These are phyloP conservation scores for Colletotrichum cereale DNA, from an alignment of 2,329 filamentous ascomycete genomes.

Conservation along the genomic window DNA sequence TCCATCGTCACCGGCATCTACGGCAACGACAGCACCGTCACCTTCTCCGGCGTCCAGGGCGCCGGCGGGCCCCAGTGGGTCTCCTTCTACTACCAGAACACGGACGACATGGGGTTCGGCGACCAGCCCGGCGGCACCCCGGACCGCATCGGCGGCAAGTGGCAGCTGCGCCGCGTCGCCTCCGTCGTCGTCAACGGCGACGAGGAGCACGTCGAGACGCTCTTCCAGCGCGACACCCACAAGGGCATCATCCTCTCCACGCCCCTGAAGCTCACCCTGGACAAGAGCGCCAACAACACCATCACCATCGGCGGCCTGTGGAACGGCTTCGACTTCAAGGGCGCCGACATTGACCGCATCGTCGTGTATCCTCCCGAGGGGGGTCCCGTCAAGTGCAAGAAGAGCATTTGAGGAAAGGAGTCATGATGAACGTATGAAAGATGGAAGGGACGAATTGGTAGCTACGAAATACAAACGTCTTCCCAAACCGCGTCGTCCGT, in stretches of 20 bases:
- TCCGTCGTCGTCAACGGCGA: slow-evolving; percentile 70
- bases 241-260: slow-evolving; percentile 72
- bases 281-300: slow-evolving; percentile 63
- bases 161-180: slow-evolving; percentile 70
- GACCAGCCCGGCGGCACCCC: slow-evolving; percentile 67
- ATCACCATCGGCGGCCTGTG: slow-evolving; percentile 69
- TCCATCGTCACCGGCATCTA: slow-evolving; percentile 64
- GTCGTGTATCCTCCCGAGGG: slow-evolving; percentile 70
- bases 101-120: slow-evolving; percentile 71
- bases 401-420: neutral
- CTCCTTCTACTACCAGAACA: slow-evolving; percentile 70
- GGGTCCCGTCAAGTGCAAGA: slow-evolving; percentile 21
- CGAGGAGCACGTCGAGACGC: slow-evolving; percentile 56
- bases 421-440: slow-evolving; percentile 21
- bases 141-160: slow-evolving; percentile 70
- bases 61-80: slow-evolving; percentile 65
- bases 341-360: slow-evolving; percentile 70
- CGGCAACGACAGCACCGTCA: slow-evolving; percentile 65
- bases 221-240: slow-evolving; percentile 65
- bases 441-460: neutral
- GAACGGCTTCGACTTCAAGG: slow-evolving; percentile 68
- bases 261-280: slow-evolving; percentile 65
- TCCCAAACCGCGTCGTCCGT: neutral
- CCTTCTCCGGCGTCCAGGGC: slow-evolving; percentile 57
- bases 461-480: neutral